phyloP scores from a whole-genome alignment of 1,284 basidiomycete species.

The Ceratobasidium sp. region DNA sequence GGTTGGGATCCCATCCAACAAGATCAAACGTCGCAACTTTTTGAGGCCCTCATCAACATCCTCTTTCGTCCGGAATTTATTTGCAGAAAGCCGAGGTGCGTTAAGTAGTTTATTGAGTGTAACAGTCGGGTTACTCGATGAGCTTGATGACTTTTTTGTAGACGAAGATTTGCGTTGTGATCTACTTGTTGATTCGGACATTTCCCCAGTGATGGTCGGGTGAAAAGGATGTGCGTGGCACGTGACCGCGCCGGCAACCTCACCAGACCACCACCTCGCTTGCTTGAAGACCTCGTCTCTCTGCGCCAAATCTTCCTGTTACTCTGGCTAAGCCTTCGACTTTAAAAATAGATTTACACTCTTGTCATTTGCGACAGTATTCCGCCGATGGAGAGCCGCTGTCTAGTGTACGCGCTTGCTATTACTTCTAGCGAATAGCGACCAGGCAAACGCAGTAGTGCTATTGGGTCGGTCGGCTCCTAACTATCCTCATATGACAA shows the following conservation, averaged over 20 bases:
- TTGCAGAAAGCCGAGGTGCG: slow-evolving; percentile 68
- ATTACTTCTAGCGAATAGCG: not conserved
- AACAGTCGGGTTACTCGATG: slow-evolving; percentile 24
- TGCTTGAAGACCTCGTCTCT: too few species aligned
- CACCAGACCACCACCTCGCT: not conserved
- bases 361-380: not conserved
- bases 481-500: not conserved
- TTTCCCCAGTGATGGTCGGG: not conserved
- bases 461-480: not conserved
- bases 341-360: not conserved
- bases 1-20: slow-evolving; percentile 89
- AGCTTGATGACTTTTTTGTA: slow-evolving; percentile 21
- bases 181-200: slow-evolving; percentile 32
- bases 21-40: slow-evolving; percentile 83
- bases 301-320: too few species aligned
- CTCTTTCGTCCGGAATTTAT: slow-evolving; percentile 70
- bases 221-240: not conserved
- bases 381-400: not conserved
- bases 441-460: not conserved
- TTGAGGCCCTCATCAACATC: slow-evolving; percentile 85
- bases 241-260: not conserved
- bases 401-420: not conserved
- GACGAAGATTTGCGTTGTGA: slow-evolving; percentile 21
- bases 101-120: slow-evolving; percentile 81
- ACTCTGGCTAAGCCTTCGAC: too few species aligned